Conservation (phyloP, 2,329 filamentous ascomycete genomes). For the Hypocrella siamensis region DNA sequence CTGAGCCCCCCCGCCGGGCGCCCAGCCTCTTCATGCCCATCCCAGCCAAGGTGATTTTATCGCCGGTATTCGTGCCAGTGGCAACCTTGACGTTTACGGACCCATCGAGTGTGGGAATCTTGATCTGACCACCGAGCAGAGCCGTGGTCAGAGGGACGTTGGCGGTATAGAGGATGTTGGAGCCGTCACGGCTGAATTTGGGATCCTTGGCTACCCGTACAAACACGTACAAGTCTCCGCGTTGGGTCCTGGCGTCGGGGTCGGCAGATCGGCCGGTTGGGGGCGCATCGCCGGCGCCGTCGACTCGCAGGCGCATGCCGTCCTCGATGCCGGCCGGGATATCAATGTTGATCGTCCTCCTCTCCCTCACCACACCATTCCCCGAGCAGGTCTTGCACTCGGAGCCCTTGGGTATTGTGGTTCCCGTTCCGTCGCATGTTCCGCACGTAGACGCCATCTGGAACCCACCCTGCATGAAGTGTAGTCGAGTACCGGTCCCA, state of each 20-base stretch:
- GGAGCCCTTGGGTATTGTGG: conserved; percentile 59
- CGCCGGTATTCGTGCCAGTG: conserved; percentile 83
- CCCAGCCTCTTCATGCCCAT: conserved; percentile 88
- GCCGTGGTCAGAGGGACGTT: conserved; percentile 86
- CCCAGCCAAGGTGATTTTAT: conserved; percentile 74
- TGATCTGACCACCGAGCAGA: conserved; percentile 77
- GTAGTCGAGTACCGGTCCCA: conserved; percentile 73
- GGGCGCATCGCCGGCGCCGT: conserved; percentile 76
- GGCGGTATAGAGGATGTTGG: conserved; percentile 86
- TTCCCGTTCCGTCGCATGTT: conserved; percentile 64
- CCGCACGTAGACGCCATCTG: conserved; percentile 88
- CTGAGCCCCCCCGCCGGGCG: conserved; percentile 48
- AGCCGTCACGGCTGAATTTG: conserved; percentile 75
- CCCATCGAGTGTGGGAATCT: conserved; percentile 77
- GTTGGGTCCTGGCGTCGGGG: conserved; percentile 46
- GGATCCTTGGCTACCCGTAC: conserved; percentile 80
- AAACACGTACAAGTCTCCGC: conserved; percentile 81
- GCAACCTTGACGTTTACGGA: conserved; percentile 81
- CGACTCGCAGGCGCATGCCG: conserved; percentile 78
- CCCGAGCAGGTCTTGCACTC: conserved; percentile 72
- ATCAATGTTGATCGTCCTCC: conserved; percentile 72
- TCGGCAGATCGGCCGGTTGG: conserved; percentile 54
- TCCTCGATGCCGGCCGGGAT: conserved; percentile 95
- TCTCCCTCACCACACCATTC: conserved; percentile 69
- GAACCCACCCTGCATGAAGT: conserved; percentile 84